Evolutionary conservation across 768 basidiomycete species (phyloP), one percentile per base, ranked within the genome.

Genomic region (Hygrocybe coccinea): DNA sequence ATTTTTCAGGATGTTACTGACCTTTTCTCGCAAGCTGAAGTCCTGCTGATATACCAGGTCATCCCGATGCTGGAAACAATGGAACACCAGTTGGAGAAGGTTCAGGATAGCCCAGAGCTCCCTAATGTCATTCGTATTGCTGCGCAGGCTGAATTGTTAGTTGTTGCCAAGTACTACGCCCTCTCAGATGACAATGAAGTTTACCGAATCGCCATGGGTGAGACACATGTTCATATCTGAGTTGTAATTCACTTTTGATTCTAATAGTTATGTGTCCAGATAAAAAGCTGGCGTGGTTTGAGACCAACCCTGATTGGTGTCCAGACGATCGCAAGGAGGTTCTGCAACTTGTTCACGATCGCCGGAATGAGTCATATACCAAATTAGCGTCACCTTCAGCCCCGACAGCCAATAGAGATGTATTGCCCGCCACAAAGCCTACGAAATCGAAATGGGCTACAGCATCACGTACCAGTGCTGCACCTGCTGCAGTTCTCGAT

Each of bases 81-180:
- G n/a, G n/a, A n/a, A n/a, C n/a, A n/a, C n/a, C n/a, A n/a, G n/a
- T n/a, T n/a, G n/a, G n/a, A n/a, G n/a, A n/a, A n/a, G n/a, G n/a
- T n/a, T n/a, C n/a, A n/a, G n/a, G n/a, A n/a, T n/a, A n/a, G n/a
- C n/a, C n/a, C n/a, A n/a, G n/a, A n/a, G n/a, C n/a, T n/a, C n/a
- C 38, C 55, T 2, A 35, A 29, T 37, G 52, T 54, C 17, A 60
- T 49, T 24, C 25, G 25, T 11, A 49, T 49, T 33, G 47, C 47
- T 24, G 47, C 43, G 8, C 10, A 45, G 19, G 43, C 43, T 11
- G 43, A 8, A 21, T 21, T 49, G 11, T 17, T 49, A 24, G 29
- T 49, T 22, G 5, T 49, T 22, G n/a, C 21, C 25, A 49, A 49
- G 25, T 49, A 49, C 17, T 49, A 49, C 25, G 47, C 47, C 29